phyloP scores from a whole-genome alignment of 176 grass and related monocot species.

The Thinopyrum elongatum region DNA sequence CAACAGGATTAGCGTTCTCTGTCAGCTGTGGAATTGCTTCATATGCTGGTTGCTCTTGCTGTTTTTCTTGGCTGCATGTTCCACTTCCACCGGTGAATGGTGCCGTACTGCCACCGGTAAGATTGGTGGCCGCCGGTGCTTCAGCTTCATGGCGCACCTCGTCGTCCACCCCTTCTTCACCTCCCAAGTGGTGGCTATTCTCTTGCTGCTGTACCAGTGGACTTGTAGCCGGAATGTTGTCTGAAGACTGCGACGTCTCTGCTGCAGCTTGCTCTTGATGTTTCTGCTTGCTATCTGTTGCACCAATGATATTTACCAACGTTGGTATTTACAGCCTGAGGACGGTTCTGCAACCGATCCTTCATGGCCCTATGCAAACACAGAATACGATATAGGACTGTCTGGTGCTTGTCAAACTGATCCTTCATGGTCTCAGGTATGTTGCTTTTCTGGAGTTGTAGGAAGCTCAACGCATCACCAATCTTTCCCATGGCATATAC shows the following conservation, averaged over 20 bases:
- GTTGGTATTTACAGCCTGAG: neutral
- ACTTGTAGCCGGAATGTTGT: neutral
- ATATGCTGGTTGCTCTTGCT: neutral
- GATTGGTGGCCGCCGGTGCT: neutral
- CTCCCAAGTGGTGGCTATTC: neutral
- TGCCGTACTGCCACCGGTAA: neutral
- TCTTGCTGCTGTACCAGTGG: neutral
- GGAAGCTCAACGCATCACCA: neutral
- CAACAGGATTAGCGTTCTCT: neutral
- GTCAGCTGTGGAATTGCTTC: neutral
- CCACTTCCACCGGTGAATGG: neutral
- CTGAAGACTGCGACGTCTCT: neutral
- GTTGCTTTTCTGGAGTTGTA: constrained; percentile 22
- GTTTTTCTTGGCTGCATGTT: neutral
- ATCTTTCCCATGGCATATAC: neutral
- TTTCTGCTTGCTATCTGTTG: neutral
- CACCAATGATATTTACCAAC: neutral
- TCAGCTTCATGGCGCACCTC: neutral
- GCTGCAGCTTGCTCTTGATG: neutral
- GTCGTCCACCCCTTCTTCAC: neutral
- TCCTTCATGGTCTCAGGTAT: neutral
- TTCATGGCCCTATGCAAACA: too few relatives aligned
- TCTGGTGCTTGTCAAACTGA: neutral
- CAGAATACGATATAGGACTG: neutral
- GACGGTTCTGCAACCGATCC: neutral